Base-by-base conservation (phyloP, 2,329 filamentous ascomycete genomes). In the Exserohilum turcica region DNA sequence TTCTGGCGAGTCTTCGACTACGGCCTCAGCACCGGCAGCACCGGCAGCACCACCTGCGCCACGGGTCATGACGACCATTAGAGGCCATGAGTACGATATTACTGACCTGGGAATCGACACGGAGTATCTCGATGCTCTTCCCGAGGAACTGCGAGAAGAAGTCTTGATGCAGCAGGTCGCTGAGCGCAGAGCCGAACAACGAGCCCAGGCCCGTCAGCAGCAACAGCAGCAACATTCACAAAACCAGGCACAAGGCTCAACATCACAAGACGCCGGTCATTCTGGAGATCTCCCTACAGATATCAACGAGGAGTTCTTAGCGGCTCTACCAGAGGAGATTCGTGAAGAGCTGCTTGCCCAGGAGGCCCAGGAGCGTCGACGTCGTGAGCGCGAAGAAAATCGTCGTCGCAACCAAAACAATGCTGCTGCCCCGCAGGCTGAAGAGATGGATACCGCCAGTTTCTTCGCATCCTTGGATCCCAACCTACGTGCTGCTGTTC, bases 51-150 rank as follows among this genome's bases (percentile, higher is more conserved):
- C 48, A 35, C 42, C 62, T n/a, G 78, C 82, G 39, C 67, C 70
- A 47, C 88, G 92, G 42, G 83, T 96, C 27, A 88, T 87, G 65
- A 95, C 91, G 13, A 92, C 84, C 2, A 92, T 99, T 48, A 82
- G 92, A 55, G 93, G 92, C 21, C 89, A 90, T 59, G 87, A 94
- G 66, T 85, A 96, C 47, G 94, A 99, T 72, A 94, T 99, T 43
- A 99, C 94, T 0, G 90, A 91, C 56, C 82, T 99, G 57, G 92
- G 93, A 43, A 97, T 99, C 64, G 94, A 99, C 70, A 85, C 89
- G 13, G 92, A 96, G 51, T 99, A 97, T 74, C 84, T 99, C 6
- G 91, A 94, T 54, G 95, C 93, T n/a, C 79, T 99, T n/a, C 94
- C 94, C 0, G 94, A 99, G 65, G 95, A 99, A 56, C 87, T 97